Evolutionary conservation across 1,284 basidiomycete species (phyloP).

Genomic region (Ustanciosporium gigantosporum): DNA sequence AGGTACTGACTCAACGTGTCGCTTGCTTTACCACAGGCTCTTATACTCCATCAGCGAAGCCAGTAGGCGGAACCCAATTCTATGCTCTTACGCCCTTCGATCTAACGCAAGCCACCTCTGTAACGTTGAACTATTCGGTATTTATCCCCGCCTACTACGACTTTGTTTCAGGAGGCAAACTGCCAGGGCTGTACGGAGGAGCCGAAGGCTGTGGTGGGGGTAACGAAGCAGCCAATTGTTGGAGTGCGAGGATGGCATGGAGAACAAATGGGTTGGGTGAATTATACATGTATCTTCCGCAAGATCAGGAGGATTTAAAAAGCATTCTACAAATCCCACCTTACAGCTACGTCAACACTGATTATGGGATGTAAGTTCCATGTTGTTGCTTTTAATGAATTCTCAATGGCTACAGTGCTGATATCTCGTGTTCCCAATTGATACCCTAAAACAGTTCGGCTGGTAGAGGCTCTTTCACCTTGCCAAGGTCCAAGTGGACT

Average conservation of each 20-base stretch:
- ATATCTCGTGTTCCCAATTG: neutral
- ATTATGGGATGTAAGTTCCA: constrained; percentile 34
- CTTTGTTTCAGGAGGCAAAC: constrained; percentile 62
- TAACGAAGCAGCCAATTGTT: constrained; percentile 61
- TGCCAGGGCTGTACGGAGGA: constrained; percentile 63
- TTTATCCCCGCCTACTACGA: constrained; percentile 60
- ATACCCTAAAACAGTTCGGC: constrained; percentile 9
- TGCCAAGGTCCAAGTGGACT: constrained; percentile 21
- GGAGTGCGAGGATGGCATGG: constrained; percentile 63
- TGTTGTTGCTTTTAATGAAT: neutral
- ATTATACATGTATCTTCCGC: constrained; percentile 66
- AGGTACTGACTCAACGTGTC: too few species aligned
- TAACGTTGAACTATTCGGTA: constrained; percentile 58
- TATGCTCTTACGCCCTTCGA: constrained; percentile 14
- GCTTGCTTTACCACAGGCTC: too few species aligned
- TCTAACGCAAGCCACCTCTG: constrained; percentile 2
- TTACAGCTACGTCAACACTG: constrained; percentile 18
- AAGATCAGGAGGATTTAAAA: constrained; percentile 19
- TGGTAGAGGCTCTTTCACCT: constrained; percentile 29
- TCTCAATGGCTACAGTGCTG: neutral
- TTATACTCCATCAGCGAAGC: constrained; percentile 49
- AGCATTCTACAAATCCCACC: constrained; percentile 19
- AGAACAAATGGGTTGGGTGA: constrained; percentile 53
- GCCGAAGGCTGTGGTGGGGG: constrained; percentile 63
- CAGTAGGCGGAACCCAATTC: constrained; percentile 22